phyloP scores from a whole-genome alignment of 139 green algal genomes.

The Mesotaenium endlicherianum region DNA sequence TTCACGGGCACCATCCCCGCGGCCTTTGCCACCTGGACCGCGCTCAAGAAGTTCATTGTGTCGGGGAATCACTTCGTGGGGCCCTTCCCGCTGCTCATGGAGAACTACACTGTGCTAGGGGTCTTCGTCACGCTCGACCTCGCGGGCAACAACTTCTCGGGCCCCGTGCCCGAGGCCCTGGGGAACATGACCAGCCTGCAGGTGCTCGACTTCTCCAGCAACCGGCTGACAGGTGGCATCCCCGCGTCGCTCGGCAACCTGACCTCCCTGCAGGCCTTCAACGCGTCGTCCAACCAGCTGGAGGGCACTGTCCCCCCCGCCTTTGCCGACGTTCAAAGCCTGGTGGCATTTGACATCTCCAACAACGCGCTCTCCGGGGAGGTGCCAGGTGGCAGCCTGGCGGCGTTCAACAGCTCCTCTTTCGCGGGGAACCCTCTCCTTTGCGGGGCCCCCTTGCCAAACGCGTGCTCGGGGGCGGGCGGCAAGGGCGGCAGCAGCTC shows the following conservation, averaged over 20 bases:
- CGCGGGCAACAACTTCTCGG: conserved; percentile 1
- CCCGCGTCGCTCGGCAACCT: conserved; percentile 1
- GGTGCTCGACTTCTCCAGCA: conserved; percentile 13
- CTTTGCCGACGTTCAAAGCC: too few relatives aligned
- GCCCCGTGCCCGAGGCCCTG: not conserved
- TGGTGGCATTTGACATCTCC: conserved; percentile 12
- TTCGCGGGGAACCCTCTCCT: conserved; percentile 3
- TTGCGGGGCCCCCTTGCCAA: not conserved
- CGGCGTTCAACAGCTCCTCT: not conserved
- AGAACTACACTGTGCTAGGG: not conserved
- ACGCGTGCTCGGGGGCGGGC: not conserved
- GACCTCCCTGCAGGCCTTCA: not conserved
- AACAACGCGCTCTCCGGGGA: not conserved
- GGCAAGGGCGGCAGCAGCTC: not conserved
- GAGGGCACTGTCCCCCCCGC: too few relatives aligned
- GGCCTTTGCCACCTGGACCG: not conserved
- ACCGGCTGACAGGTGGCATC: conserved; percentile 26
- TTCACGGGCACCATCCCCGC: conserved; percentile 7
- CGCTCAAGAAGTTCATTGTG: too few relatives aligned
- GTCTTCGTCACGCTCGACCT: not conserved
- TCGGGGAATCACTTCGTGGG: not conserved
- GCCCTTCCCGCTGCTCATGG: not conserved
- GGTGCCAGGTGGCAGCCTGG: not conserved
- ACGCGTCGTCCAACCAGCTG: conserved; percentile 21
- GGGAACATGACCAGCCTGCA: conserved; percentile 1